Evolutionary conservation across 2,329 filamentous ascomycete genomes (phyloP), one percentile per base, ranked within the genome.

Genomic region (Pseudogymnoascus sp.): DNA sequence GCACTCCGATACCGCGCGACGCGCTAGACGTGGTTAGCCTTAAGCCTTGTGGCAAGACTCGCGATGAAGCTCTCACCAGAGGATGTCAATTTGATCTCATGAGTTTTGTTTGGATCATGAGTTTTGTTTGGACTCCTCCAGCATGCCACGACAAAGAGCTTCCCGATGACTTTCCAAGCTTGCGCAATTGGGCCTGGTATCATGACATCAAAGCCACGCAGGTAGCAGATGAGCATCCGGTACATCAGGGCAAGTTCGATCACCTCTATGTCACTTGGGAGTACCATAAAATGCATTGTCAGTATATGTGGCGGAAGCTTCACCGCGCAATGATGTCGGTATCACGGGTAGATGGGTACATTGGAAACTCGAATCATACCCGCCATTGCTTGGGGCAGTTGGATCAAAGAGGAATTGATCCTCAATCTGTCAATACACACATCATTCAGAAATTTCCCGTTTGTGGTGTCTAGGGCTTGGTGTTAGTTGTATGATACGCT

Each of bases 91-190:
- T 61, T 41, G 60, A 61, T 41, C 31, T n/a, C n/a, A n/a, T n/a
- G n/a, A n/a, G n/a, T n/a, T n/a, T n/a, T n/a, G n/a, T n/a, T n/a
- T n/a, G n/a, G n/a, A n/a, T 49, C 12, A 61, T 61, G 60, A 61
- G 33, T 31, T 61, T 61, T 52, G 31, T 52, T 49, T 61, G 29
- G 12, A 49, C 41, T 3, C 39, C 39, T 52, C 60, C 41, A 49
- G 60, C 60, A 21, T 61, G 60, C 23, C 52, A 61, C 14, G 60
- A 61, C 39, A 29, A 61, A n/a, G 60, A 61, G 60, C 38, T 61
- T 23, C 31, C 60, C n/a, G 37, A 16, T 38, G 14, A 33, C 29
- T 59, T 59, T 35, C n/a, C 19, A n/a, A 59, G 16, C 16, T 31
- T 35, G 52, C 26, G 52, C 11, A 35, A 31, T 35, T 33, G 10